Base-by-base conservation (phyloP, 148 eudicot genomes). In the Rhododendron vialii region DNA sequence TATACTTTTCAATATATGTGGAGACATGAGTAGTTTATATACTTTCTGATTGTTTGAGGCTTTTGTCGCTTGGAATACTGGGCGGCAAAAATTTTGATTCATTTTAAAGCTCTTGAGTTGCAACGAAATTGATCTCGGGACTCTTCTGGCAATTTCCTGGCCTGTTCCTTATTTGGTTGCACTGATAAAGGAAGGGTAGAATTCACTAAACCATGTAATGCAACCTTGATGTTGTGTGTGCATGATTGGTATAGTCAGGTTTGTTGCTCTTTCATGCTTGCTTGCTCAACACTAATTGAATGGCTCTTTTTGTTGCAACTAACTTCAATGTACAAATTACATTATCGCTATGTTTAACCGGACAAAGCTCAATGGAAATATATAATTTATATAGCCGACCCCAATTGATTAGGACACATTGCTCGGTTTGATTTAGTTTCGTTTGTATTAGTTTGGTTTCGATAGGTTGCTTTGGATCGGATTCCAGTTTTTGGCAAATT, bases 21-120 rank as follows among this genome's bases (percentile, higher is more conserved):
- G 55, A 78, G 28, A 24, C 81, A 47, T 78, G 13, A 78, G 55
- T 78, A 78, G 55, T 78, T 78, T 78, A 47, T 78, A n/a, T 47
- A n/a, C 33, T 47, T 78, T 12, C 30, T 22, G 81, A n/a, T 78
- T 78, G 81, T n/a, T 78, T 45, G 55, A 41, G 20, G 55, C 35
- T 78, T 78, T 78, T 78, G 57, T 47, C 26, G 33, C 50, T 78
- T 78, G 51, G 81, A 24, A 24, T 71, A 1, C 76, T 11, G 28
- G 28, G 61, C 35, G 6, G 26, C 4, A 50, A 0, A 50, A 51
- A 1, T 30, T 43, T 80, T 80, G 35, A 38, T 28, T 51, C 17
- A 48, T 47, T 50, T 80, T n/a, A 13, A 71, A 71, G 76, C 38
- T 28, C 73, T 1, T 4, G 17, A 69, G 75, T 69, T 69, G 76